Evolutionary conservation across 2,329 filamentous ascomycete species (phyloP).

Genomic region (Waltergamsia citrina): DNA sequence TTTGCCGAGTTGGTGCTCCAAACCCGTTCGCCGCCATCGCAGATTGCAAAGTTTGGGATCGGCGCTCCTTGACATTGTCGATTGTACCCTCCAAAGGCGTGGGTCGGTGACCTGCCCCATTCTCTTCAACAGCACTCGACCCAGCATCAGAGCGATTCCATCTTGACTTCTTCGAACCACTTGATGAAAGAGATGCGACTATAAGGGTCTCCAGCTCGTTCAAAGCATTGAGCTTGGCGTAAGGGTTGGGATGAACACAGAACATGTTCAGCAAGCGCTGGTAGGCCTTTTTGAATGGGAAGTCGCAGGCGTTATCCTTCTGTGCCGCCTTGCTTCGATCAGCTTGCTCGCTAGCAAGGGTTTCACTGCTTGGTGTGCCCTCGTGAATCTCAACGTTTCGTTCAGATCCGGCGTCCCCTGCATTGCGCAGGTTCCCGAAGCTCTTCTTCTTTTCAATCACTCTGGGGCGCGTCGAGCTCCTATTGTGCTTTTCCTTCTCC

Average conservation of each 20-base stretch:
- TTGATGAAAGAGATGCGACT: constrained; percentile 52
- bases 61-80: constrained; percentile 59
- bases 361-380: constrained; percentile 7
- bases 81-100: constrained; percentile 56
- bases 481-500: constrained; percentile 25
- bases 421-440: constrained; percentile 52
- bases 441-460: constrained; percentile 58
- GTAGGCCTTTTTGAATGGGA: constrained; percentile 76
- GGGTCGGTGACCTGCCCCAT: constrained; percentile 21
- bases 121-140: constrained; percentile 21
- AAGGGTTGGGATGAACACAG: constrained; percentile 80
- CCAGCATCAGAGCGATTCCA: constrained; percentile 26
- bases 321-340: background rate
- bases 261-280: constrained; percentile 74
- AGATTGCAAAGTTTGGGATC: constrained; percentile 39
- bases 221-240: constrained; percentile 73
- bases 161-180: constrained; percentile 20
- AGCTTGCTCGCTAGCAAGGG: background rate
- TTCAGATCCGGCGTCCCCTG: constrained; percentile 29
- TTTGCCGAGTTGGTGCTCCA: constrained; percentile 14
- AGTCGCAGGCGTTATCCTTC: constrained; percentile 34
- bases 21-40: constrained; percentile 10
- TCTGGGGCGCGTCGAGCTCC: constrained; percentile 36
- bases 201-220: constrained; percentile 79
- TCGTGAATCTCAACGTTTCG: constrained; percentile 23